phyloP scores from a whole-genome alignment of 2,329 filamentous ascomycete species.

The Colletotrichum zoysiae region DNA sequence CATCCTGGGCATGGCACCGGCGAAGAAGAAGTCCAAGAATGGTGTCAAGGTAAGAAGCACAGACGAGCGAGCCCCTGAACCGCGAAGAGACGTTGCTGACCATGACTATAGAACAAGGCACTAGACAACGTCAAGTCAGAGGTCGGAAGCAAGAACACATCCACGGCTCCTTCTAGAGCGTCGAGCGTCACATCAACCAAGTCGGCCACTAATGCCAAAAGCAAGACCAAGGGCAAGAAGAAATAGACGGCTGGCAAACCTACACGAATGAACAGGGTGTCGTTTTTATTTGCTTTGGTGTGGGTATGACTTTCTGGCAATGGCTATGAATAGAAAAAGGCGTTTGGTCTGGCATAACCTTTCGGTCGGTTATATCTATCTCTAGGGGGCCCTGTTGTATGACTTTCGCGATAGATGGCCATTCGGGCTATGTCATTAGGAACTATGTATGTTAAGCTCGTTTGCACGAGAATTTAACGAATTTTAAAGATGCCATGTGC shows the following conservation, averaged over 20 bases:
- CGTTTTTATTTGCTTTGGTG: constrained; percentile 7
- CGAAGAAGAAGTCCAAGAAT: constrained; percentile 95
- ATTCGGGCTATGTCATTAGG: constrained; percentile 1
- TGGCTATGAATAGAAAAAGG: constrained; percentile 36
- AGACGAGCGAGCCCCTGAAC: constrained; percentile 23
- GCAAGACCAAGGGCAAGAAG: constrained; percentile 65
- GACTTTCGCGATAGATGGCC: constrained; percentile 24
- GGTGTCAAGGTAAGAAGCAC: constrained; percentile 79
- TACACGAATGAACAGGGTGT: constrained; percentile 23
- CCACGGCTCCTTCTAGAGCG: constrained; percentile 83
- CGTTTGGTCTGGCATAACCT: constrained; percentile 36
- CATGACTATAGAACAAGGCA: constrained; percentile 81
- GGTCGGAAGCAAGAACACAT: constrained; percentile 78
- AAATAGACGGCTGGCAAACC: constrained; percentile 53
- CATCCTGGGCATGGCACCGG: constrained; percentile 83
- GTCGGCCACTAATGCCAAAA: constrained; percentile 59
- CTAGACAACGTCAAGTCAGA: constrained; percentile 86
- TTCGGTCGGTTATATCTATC: constrained; percentile 13
- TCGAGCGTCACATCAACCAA: constrained; percentile 87
- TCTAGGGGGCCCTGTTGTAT: constrained; percentile 6
- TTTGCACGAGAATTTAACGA: constrained; percentile 22
- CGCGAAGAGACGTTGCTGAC: constrained; percentile 17
- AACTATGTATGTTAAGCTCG: constrained; percentile 18
- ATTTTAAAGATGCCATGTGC: neutral
- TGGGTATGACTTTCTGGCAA: constrained; percentile 22